Conservation (phyloP, 2,329 filamentous ascomycete species). For the Tolypocladium capitatum region DNA sequence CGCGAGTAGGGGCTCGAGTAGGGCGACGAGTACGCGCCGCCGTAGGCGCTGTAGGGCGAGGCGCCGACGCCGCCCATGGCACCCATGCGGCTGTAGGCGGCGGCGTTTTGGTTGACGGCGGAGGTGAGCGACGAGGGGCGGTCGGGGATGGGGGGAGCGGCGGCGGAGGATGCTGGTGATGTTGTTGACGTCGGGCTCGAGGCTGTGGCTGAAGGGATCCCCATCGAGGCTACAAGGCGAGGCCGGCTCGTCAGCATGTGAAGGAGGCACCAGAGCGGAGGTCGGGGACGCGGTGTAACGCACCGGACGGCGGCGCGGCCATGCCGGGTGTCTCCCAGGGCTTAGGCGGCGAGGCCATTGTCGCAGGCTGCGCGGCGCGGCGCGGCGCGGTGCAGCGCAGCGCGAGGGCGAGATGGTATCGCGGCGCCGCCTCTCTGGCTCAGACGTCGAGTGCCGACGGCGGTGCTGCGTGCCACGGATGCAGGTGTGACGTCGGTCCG, state of each 20-base stretch:
- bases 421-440: neutral
- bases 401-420: neutral
- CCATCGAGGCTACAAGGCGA: constrained; percentile 10
- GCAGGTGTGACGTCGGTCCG: neutral
- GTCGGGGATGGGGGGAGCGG: constrained; percentile 61
- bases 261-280: constrained; percentile 7
- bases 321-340: constrained; percentile 83
- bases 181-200: constrained; percentile 27
- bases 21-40: constrained; percentile 23
- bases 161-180: constrained; percentile 26
- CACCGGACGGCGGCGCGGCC: constrained; percentile 31
- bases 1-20: constrained; percentile 30
- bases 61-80: constrained; percentile 28
- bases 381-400: no score
- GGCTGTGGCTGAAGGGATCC: constrained; percentile 20
- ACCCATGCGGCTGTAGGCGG: constrained; percentile 54
- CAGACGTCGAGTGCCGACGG: neutral
- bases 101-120: constrained; percentile 77
- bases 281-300: constrained; percentile 13
- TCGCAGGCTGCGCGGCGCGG: no score
- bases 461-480: neutral
- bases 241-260: constrained; percentile 10
- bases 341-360: constrained; percentile 78
- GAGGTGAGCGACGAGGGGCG: constrained; percentile 66
- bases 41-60: constrained; percentile 34